Evolutionary conservation across 257 asterid genomes (phyloP), one percentile per base, ranked within the genome.

Genomic region (Penstemon newberryi): DNA sequence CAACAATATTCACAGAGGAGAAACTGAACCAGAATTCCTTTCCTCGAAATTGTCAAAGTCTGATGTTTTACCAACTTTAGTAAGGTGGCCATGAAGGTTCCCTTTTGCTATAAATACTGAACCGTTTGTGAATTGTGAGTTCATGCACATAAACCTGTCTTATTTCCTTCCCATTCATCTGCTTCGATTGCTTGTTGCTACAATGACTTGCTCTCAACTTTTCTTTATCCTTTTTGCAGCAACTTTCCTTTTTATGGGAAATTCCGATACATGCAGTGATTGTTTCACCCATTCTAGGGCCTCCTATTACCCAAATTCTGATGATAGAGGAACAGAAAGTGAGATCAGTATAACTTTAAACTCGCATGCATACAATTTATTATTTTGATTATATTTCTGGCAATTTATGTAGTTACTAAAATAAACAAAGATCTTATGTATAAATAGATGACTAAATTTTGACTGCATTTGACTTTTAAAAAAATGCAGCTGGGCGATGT

Each of bases 271-370:
- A 0, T 87, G 95, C 72, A 52, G 63, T 5, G 91, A 83, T 69
- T 87, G 95, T 65, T 90, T 86, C 65, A 72, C 79, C 71, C 87
- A 67, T 41, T 88, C 97, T 40, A 80, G 84, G 49, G 94, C 97
- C 13, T 71, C 96, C 13, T 70, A 86, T 68, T 90, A 88, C 80
- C 89, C 92, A 11, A 77, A 77, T 67, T 88, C 97, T 76, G 91
- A 85, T 63, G 84, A 82, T 68, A 84, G 81, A 69, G 95, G 97
- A 81, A 88, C 96, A 58, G 88, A 87, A 57, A 79, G 96, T 87
- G 39, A 83, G 82, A 66, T 70, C 60, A 55, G 40, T 56, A 70
- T 39, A 57, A 10, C 56, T 7, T 19, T 8, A 69, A 41, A 40
- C 40, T 43, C 45, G 58, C 49, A 47, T 13, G 19, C 55, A 55